These are phyloP conservation scores for Nasturtium officinale DNA, from an alignment of 345 rosid species.

Conservation along the genomic window DNA sequence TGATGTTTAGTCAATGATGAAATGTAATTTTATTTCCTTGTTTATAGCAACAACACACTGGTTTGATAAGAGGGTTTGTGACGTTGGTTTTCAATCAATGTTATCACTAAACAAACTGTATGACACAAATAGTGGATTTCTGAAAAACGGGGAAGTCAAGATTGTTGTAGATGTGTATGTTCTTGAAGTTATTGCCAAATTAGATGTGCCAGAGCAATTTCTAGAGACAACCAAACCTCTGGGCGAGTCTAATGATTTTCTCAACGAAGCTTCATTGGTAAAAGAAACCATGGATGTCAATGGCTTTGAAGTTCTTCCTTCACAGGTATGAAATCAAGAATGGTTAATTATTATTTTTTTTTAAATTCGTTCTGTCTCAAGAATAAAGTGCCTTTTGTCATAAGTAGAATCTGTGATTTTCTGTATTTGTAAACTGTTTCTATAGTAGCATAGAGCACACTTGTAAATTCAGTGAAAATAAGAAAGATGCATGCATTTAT, in stretches of 20 bases:
- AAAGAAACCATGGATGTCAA: neutral
- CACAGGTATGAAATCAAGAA: constrained; percentile 15
- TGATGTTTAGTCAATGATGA: too few relatives aligned
- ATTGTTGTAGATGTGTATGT: constrained; percentile 55
- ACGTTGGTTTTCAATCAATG: constrained; percentile 1
- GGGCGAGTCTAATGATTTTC: neutral
- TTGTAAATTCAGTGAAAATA: neutral
- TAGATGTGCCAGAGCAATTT: neutral
- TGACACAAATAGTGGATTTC: constrained; percentile 24
- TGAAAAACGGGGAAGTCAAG: constrained; percentile 56
- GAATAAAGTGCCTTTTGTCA: too few relatives aligned
- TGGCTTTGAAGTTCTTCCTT: constrained; percentile 19
- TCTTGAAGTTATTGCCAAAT: constrained; percentile 10
- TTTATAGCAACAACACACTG: neutral
- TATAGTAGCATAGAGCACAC: neutral
- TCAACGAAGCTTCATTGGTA: neutral
- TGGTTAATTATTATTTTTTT: too few relatives aligned
- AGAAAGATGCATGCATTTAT: neutral
- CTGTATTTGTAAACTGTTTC: constrained; percentile 1
- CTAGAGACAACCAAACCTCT: neutral
- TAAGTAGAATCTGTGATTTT: neutral
- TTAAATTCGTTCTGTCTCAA: neutral
- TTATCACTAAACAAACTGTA: neutral
- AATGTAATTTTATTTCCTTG: too few relatives aligned
- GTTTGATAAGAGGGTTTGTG: neutral